Conservation (phyloP, 2,329 filamentous ascomycete genomes). For the Exophiala xenobiotica region DNA sequence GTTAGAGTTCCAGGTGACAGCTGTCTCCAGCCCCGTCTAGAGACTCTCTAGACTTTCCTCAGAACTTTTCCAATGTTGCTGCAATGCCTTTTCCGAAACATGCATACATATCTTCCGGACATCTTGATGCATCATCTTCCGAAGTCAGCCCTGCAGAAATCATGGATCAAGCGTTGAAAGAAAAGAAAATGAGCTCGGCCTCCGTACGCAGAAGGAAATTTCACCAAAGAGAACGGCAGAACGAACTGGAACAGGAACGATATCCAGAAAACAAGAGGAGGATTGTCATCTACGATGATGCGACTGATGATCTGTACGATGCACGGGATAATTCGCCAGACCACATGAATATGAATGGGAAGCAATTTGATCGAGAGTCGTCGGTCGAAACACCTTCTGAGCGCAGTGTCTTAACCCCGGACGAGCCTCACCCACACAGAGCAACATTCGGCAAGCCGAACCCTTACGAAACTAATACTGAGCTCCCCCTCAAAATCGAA, state of each 20-base stretch:
- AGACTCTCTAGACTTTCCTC: constrained; percentile 4
- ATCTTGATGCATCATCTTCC: constrained; percentile 3
- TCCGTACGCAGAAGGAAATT: constrained; percentile 24
- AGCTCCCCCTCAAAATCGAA: constrained; percentile 18
- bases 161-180: constrained; percentile 27
- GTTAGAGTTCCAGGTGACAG: constrained; percentile 26
- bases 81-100: constrained; percentile 4
- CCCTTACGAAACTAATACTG: not conserved
- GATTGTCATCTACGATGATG: constrained; percentile 15
- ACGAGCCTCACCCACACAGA: constrained; percentile 9
- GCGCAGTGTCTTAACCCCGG: constrained; percentile 20
- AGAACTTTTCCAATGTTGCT: constrained; percentile 9
- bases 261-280: constrained; percentile 17
- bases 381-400: constrained; percentile 24
- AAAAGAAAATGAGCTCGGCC: constrained; percentile 23
- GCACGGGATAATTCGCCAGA: not conserved
- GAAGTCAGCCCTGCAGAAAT: not conserved
- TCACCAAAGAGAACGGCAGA: constrained; percentile 24
- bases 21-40: constrained; percentile 7
- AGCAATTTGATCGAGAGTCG: constrained; percentile 19
- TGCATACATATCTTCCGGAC: constrained; percentile 4
- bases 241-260: constrained; percentile 14
- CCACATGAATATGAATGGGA: constrained; percentile 6
- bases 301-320: constrained; percentile 6
- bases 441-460: constrained; percentile 7